Evolutionary conservation across 192 early-diverging fungal species (phyloP).

Genomic region (Pilobolus umbonatus): DNA sequence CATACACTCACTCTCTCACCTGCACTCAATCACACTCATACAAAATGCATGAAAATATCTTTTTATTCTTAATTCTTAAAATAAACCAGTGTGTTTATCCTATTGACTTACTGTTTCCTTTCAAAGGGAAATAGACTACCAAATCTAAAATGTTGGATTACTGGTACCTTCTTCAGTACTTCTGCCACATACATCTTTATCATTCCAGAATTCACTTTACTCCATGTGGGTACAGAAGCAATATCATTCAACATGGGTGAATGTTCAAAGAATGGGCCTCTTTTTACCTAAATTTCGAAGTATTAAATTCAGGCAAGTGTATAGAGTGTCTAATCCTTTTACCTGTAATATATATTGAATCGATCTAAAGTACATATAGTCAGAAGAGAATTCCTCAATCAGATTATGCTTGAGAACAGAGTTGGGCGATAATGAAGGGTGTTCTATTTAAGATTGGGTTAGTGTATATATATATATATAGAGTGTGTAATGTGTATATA

Average conservation of each 20-base stretch:
- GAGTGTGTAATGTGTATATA: too few relatives aligned
- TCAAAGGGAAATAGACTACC: conserved; percentile 74
- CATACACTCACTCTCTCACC: too few relatives aligned
- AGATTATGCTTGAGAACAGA: conserved; percentile 61
- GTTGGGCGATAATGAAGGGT: conserved; percentile 72
- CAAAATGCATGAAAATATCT: background rate
- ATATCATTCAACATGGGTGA: conserved; percentile 95
- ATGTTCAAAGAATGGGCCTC: conserved; percentile 70
- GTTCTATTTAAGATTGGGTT: too few relatives aligned
- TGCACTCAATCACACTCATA: too few relatives aligned
- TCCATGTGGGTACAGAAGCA: conserved; percentile 80
- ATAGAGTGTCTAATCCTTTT: conserved; percentile 26
- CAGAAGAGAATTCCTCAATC: conserved; percentile 51
- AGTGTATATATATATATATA: too few relatives aligned
- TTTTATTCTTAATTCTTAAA: background rate
- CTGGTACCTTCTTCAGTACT: conserved; percentile 87
- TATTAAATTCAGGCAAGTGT: background rate
- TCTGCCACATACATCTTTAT: conserved; percentile 93
- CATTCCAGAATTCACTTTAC: conserved; percentile 88
- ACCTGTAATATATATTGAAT: conserved; percentile 80
- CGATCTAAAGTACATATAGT: conserved; percentile 84
- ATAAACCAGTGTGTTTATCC: background rate
- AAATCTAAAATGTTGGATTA: conserved; percentile 96
- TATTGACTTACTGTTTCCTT: background rate
- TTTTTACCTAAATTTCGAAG: conserved; percentile 37